Percentiles rank a stretch among this genome's conserved stretches.
These are phyloP conservation scores for Eucalyptus regnans DNA, from an alignment of 345 rosid species.

Conservation along the genomic window DNA sequence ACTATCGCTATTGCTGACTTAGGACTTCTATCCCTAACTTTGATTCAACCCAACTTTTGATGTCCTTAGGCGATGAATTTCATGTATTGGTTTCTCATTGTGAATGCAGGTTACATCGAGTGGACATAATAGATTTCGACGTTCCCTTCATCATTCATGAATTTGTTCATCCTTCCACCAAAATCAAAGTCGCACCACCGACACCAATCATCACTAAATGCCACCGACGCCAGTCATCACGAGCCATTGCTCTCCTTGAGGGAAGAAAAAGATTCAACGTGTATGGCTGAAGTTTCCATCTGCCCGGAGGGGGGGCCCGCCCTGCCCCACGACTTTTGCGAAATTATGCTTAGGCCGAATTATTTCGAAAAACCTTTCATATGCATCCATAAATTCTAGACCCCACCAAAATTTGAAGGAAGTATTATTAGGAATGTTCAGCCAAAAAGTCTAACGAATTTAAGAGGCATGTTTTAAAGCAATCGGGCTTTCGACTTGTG, in stretches of 20 bases:
- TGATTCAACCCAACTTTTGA: background rate
- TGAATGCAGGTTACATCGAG: background rate
- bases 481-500: background rate
- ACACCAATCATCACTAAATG: background rate
- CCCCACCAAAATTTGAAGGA: background rate
- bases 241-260: background rate
- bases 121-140: background rate
- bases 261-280: background rate
- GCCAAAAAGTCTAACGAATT: background rate
- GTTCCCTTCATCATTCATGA: background rate
- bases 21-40: background rate
- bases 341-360: background rate
- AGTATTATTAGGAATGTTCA: background rate
- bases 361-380: background rate
- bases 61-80: background rate
- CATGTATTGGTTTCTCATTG: background rate
- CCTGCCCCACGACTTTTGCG: background rate
- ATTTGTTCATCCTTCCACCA: background rate
- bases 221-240: background rate
- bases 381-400: background rate
- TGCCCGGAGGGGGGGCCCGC: background rate
- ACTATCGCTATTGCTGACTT: rapidly evolving
- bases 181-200: background rate
- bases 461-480: background rate
- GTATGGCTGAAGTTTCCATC: background rate